A percentile compares a stretch with the other conserved stretches of the same genome.
Evolutionary conservation across 2,329 filamentous ascomycete genomes (phyloP).

Genomic region (Pezicula carpinea): DNA sequence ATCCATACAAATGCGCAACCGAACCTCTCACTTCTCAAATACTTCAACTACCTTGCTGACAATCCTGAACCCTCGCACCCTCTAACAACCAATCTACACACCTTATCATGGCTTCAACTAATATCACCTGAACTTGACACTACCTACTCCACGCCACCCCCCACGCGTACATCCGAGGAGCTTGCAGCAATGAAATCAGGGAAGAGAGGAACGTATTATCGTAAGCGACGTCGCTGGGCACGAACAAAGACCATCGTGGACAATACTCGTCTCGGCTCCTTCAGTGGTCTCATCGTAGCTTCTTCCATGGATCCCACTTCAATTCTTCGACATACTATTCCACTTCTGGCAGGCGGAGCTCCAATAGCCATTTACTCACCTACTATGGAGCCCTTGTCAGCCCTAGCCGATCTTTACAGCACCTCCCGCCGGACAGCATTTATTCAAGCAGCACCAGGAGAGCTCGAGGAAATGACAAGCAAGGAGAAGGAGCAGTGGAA

Average conservation of each 20-base stretch:
- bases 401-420: constrained; percentile 79
- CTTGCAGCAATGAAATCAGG: constrained; percentile 73
- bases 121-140: constrained; percentile 71
- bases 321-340: constrained; percentile 70
- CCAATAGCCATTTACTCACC: constrained; percentile 83
- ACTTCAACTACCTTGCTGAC: constrained; percentile 78
- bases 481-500: constrained; percentile 51
- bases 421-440: constrained; percentile 76
- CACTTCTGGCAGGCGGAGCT: constrained; percentile 77
- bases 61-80: constrained; percentile 67
- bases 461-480: constrained; percentile 36
- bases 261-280: constrained; percentile 67
- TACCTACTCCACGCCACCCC: constrained; percentile 65
- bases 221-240: constrained; percentile 81
- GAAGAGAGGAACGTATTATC: constrained; percentile 79
- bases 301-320: constrained; percentile 76
- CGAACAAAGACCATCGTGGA: constrained; percentile 69
- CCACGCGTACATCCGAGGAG: constrained; percentile 51
- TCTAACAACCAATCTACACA: constrained; percentile 74
- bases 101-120: constrained; percentile 88
- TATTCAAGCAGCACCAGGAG: constrained; percentile 47
- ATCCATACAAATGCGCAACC: constrained; percentile 80
- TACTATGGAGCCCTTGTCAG: constrained; percentile 71
- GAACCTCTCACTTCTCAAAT: constrained; percentile 81
- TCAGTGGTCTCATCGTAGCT: constrained; percentile 79